Evolutionary conservation across 768 basidiomycete genomes (phyloP).

Genomic region (Mycena floridula): DNA sequence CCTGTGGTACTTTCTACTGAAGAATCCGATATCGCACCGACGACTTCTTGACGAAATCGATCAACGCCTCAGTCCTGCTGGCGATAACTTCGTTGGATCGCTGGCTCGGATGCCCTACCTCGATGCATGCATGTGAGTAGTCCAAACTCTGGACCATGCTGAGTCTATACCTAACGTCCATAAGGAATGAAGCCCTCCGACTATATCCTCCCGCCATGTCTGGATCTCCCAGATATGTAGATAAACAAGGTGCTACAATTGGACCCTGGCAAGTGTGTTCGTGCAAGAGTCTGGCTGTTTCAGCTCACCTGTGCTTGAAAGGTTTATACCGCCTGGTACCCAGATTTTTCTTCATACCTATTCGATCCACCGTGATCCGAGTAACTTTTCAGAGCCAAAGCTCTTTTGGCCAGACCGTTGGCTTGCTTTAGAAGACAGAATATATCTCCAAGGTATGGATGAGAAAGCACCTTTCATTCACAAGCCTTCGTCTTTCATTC

Average conservation of each 20-base stretch:
- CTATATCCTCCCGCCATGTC: not conserved
- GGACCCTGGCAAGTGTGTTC: not conserved
- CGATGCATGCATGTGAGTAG: constrained; percentile 24
- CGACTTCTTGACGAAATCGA: constrained; percentile 39
- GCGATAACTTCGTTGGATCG: constrained; percentile 16
- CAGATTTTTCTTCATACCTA: constrained; percentile 1
- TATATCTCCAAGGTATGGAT: not conserved
- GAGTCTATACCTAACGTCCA: not conserved
- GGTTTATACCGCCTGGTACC: constrained; percentile 1
- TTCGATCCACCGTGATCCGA: not conserved
- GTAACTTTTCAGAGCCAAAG: constrained; percentile 1
- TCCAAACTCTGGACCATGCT: not conserved
- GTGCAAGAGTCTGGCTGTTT: not conserved
- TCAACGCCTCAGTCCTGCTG: constrained; percentile 13
- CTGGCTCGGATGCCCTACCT: constrained; percentile 21
- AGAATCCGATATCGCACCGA: constrained; percentile 27
- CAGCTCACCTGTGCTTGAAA: not conserved
- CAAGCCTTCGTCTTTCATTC: constrained; percentile 11
- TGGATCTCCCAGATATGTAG: not conserved
- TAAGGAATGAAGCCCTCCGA: not conserved
- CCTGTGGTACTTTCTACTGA: constrained; percentile 32
- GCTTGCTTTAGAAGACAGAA: too few species aligned
- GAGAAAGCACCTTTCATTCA: not conserved
- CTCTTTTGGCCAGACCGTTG: constrained; percentile 2
- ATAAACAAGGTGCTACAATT: not conserved